These are phyloP conservation scores for Fraxinus greggii DNA, from an alignment of 305 asterid genomes.

Conservation along the genomic window DNA sequence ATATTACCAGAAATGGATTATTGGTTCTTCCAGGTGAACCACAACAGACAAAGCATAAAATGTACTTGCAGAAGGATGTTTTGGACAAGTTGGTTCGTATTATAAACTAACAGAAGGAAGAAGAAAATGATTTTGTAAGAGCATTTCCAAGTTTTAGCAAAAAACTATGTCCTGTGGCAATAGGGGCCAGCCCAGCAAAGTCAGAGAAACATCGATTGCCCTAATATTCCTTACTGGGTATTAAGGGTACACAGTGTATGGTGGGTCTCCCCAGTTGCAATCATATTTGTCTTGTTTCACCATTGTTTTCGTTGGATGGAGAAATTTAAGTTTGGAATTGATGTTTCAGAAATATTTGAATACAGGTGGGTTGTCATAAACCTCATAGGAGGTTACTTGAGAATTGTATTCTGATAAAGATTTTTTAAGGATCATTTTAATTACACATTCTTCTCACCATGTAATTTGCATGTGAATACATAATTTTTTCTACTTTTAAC, in stretches of 20 bases:
- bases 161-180: slow-evolving; percentile 12
- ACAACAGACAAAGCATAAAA: neutral
- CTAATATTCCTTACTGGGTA: slow-evolving; percentile 13
- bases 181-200: slow-evolving; percentile 26
- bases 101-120: slow-evolving; percentile 19
- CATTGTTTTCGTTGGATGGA: neutral
- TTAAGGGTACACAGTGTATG: slow-evolving; percentile 21
- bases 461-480: neutral
- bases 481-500: no score
- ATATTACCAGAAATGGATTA: slow-evolving; percentile 8
- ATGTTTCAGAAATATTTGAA: neutral
- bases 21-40: neutral
- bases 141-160: slow-evolving; percentile 19
- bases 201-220: neutral
- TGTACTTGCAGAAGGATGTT: neutral
- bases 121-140: slow-evolving; percentile 6
- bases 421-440: no score
- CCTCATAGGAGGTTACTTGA: no score
- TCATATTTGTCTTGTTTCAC: neutral
- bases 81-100: neutral
- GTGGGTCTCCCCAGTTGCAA: slow-evolving; percentile 11
- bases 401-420: no score
- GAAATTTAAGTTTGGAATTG: neutral
- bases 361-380: neutral
- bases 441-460: neutral